These are phyloP conservation scores for Cryptosporidium canis DNA, from an alignment of 169 alveolate genomes.

Conservation along the genomic window DNA sequence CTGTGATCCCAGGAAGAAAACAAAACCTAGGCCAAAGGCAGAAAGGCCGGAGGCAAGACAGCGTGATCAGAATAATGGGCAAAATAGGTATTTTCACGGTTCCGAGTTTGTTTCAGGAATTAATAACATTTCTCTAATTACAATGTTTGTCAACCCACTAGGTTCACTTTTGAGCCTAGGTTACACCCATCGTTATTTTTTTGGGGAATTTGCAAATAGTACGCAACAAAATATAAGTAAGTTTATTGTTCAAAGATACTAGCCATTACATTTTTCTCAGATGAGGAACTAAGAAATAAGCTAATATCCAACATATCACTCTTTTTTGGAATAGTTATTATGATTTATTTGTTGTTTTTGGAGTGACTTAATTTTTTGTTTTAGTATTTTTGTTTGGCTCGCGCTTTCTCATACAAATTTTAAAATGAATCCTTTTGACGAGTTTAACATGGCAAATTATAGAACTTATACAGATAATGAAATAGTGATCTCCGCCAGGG, in stretches of 20 bases:
- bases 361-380: background rate
- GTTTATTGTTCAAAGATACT: background rate
- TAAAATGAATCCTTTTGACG: slow-evolving; percentile 4
- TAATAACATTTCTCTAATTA: slow-evolving; percentile 7
- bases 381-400: background rate
- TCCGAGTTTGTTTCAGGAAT: background rate
- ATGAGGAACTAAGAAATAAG: slow-evolving; percentile 44
- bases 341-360: slow-evolving; percentile 57
- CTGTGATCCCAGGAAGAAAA: slow-evolving; percentile 81
- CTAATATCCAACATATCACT: slow-evolving; percentile 31
- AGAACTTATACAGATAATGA: background rate
- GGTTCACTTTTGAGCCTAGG: slow-evolving; percentile 44
- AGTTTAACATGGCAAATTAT: background rate
- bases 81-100: background rate
- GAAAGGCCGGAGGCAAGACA: slow-evolving; percentile 72
- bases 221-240: slow-evolving; percentile 13
- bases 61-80: background rate
- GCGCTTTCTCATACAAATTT: background rate
- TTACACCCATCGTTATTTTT: slow-evolving; percentile 28
- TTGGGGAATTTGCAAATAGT: slow-evolving; percentile 14
- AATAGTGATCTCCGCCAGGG: slow-evolving; percentile 18
- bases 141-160: slow-evolving; percentile 56
- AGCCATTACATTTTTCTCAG: slow-evolving; percentile 11
- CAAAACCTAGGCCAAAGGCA: slow-evolving; percentile 71
- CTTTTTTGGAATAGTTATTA: slow-evolving; percentile 53